Evolutionary conservation across 768 basidiomycete species (phyloP), one percentile per base, ranked within the genome.

Genomic region (Suillus alpinus): DNA sequence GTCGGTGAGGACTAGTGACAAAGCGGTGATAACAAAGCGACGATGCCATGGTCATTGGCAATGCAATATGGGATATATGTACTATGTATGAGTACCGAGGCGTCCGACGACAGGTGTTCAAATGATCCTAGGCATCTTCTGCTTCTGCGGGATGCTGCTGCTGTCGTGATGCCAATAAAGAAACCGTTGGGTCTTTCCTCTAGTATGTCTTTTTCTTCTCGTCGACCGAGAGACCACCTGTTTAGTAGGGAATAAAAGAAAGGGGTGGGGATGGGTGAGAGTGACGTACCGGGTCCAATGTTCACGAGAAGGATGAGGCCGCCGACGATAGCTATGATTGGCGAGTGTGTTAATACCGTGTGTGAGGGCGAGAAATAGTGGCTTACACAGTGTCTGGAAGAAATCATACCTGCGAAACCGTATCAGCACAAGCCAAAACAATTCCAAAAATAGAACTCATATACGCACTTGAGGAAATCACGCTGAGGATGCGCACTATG

Each of bases 131-230:
- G 12, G 20, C 43, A 44, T 44, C 18, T 7, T 36, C 51, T 20
- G 34, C 23, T 7, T 36, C 51, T 20, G 34, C 23, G 23, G 16
- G 36, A 55, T 26, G 23, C 26, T 37, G 23, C 36, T 37, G 36
- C 8, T 55, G 23, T 37, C 37, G 37, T 37, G 36, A 16, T 23
- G 52, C 52, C 52, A 55, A 10, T 26, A 26, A 23, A 26, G 23
- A 37, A 55, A 37, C 10, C 16, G 26, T 18, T 0, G 36, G 26
- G 20, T 34, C 40, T 6, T 18, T 14, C 7, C 13, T 53, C 63
- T 62, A 94, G 67, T 84, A 94, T 23, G 88, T 94, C 84, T 98
- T 98, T 83, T 99, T 99, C 84, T 98, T 98, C 82, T 98, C 95
- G 77, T 98, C 97, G 63, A 98, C 92, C 4, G 95, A 98, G 63